Conservation (phyloP, 2,329 filamentous ascomycete genomes). For the Didymella exigua region DNA sequence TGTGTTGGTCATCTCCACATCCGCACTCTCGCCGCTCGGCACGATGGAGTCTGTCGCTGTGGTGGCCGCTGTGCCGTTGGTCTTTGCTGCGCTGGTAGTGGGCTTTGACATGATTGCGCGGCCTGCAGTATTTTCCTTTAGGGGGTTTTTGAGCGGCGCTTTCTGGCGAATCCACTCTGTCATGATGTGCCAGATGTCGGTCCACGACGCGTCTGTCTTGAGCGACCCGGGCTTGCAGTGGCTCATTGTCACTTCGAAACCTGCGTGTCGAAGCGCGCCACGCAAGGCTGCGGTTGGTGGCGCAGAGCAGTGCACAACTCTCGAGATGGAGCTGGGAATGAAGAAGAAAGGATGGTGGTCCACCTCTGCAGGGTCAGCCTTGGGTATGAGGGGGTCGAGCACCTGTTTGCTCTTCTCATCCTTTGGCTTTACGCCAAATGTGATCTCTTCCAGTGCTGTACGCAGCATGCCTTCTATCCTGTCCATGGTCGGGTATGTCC, state of each 20-base stretch:
- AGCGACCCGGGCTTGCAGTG: conserved; percentile 89
- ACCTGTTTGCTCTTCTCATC: conserved; percentile 28
- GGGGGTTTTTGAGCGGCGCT: conserved; percentile 74
- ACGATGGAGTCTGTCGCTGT: conserved; percentile 3
- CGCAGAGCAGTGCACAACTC: conserved; percentile 77
- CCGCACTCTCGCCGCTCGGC: conserved; percentile 7
- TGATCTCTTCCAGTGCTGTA: conserved; percentile 79
- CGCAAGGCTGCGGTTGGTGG: conserved; percentile 79
- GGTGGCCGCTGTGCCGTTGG: conserved; percentile 5
- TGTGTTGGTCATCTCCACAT: conserved; percentile 9
- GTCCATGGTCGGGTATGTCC: conserved; percentile 77
- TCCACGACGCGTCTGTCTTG: conserved; percentile 93
- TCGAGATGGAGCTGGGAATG: conserved; percentile 74
- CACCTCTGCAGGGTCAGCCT: conserved; percentile 48
- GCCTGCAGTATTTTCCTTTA: conserved; percentile 73
- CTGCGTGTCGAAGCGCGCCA: conserved; percentile 79
- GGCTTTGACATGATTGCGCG: conserved; percentile 66
- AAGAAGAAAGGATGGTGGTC: conserved; percentile 89
- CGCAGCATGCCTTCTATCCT: conserved; percentile 91
- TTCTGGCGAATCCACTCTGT: conserved; percentile 87
- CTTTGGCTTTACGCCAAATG: conserved; percentile 33
- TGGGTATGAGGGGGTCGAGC: conserved; percentile 48
- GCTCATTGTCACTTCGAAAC: conserved; percentile 82
- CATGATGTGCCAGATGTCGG: conserved; percentile 89
- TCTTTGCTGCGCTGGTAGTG: conserved; percentile 19